Evolutionary conservation across 371 early-diverging fungal species (phyloP).

Genomic region (Basidiobolus meristosporus): DNA sequence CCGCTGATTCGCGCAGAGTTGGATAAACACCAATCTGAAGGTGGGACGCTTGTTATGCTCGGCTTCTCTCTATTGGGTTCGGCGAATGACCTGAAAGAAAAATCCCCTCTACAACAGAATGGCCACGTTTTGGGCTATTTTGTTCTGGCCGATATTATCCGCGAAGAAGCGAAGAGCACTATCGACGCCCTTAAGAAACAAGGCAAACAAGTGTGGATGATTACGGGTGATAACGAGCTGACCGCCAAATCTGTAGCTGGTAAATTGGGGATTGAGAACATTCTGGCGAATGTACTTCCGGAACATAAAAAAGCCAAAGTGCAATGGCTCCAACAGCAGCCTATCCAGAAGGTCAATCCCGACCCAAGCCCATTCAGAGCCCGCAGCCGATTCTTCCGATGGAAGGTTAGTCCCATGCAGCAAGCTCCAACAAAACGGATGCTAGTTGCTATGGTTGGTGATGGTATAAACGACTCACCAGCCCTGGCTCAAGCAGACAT

Average conservation of each 20-base stretch:
- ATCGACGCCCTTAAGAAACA: constrained; percentile 16
- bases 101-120: too few relatives aligned
- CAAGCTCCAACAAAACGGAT: neutral
- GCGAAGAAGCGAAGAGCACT: constrained; percentile 23
- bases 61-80: too few relatives aligned
- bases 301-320: neutral
- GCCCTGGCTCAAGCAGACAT: constrained; percentile 79
- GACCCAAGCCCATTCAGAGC: constrained; percentile 1
- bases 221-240: constrained; percentile 41
- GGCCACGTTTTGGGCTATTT: constrained; percentile 25
- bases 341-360: neutral
- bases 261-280: neutral
- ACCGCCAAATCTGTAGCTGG: constrained; percentile 30
- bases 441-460: constrained; percentile 12
- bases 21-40: too few relatives aligned
- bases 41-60: constrained; percentile 23
- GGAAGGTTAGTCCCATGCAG: constrained; percentile 9
- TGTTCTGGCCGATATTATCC: constrained; percentile 28
- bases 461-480: constrained; percentile 89
- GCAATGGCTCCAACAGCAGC: neutral
- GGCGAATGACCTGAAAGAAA: too few relatives aligned
- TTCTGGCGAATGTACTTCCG: neutral
- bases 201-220: constrained; percentile 45
- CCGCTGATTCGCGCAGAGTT: too few relatives aligned
- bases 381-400: constrained; percentile 3